A percentile compares a stretch with the other conserved stretches of the same genome.
phyloP scores from a whole-genome alignment of 179 eudicot species.

The Silene vulgaris region DNA sequence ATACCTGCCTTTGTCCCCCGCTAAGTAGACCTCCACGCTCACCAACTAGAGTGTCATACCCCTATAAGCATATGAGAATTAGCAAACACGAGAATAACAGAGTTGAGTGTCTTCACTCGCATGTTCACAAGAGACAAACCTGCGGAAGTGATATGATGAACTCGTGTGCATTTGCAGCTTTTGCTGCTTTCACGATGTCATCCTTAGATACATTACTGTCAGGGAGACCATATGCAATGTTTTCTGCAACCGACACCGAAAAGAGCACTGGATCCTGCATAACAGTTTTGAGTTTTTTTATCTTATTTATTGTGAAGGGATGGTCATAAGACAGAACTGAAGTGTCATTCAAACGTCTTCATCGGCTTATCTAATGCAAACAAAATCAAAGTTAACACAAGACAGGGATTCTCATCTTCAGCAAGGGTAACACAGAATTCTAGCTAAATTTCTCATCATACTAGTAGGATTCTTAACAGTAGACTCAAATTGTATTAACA shows the following conservation, averaged over 20 bases:
- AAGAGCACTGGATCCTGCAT: slow-evolving; percentile 91
- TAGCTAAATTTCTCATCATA: neutral
- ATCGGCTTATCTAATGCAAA: neutral
- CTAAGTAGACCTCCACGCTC: slow-evolving; percentile 95
- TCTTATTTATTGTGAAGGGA: neutral
- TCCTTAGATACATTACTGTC: slow-evolving; percentile 81
- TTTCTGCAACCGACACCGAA: slow-evolving; percentile 92
- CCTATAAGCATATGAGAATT: slow-evolving; percentile 40
- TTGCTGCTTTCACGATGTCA: slow-evolving; percentile 88
- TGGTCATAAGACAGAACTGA: neutral
- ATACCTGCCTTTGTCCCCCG: slow-evolving; percentile 98
- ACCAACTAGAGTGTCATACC: slow-evolving; percentile 96
- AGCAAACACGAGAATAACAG: slow-evolving; percentile 22
- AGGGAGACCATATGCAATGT: slow-evolving; percentile 96
- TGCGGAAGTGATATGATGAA: slow-evolving; percentile 91
- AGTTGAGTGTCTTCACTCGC: neutral
- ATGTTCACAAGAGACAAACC: slow-evolving; percentile 39
- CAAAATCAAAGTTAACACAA: neutral
- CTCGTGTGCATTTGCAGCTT: slow-evolving; percentile 99
- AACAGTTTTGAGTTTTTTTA: slow-evolving; percentile 14
- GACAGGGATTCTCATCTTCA: slow-evolving; percentile 10
- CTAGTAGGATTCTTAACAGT: neutral
- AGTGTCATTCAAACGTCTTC: neutral
- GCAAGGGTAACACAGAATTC: neutral
- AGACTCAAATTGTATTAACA: neutral